phyloP scores from a whole-genome alignment of 768 basidiomycete species.

The Leucocoprinus leucothites region DNA sequence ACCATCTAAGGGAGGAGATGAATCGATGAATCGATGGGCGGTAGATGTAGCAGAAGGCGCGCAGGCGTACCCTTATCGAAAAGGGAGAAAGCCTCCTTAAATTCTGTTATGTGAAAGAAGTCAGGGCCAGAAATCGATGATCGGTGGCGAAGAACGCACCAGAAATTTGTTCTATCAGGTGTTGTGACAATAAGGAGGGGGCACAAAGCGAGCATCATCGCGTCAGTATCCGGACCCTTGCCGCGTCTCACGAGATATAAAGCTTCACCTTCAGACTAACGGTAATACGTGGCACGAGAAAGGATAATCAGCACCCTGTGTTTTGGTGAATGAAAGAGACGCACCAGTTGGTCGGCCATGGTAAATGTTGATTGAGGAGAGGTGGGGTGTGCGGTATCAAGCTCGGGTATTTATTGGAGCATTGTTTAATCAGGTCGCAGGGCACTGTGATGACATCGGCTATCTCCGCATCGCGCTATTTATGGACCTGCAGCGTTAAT shows the following conservation, averaged over 20 bases:
- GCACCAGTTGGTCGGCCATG: slow-evolving; percentile 60
- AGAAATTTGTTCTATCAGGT: slow-evolving; percentile 77
- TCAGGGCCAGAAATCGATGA: slow-evolving; percentile 5
- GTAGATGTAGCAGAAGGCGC: slow-evolving; percentile 8
- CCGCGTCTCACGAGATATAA: slow-evolving; percentile 3
- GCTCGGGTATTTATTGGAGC: slow-evolving; percentile 1
- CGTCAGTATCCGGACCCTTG: neutral
- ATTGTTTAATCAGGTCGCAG: neutral
- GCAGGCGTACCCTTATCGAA: slow-evolving; percentile 85
- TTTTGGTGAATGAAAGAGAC: slow-evolving; percentile 17
- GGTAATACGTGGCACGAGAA: slow-evolving; percentile 8
- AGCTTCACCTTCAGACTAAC: slow-evolving; percentile 55
- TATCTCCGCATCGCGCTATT: slow-evolving; percentile 9
- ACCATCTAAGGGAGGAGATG: slow-evolving; percentile 29
- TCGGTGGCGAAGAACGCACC: slow-evolving; percentile 44
- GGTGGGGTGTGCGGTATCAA: slow-evolving; percentile 4
- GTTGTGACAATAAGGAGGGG: slow-evolving; percentile 1
- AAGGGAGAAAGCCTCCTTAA: slow-evolving; percentile 98
- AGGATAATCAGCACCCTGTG: slow-evolving; percentile 3
- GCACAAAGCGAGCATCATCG: neutral
- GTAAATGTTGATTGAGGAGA: slow-evolving; percentile 12
- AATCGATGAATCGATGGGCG: slow-evolving; percentile 5
- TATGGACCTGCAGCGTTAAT: neutral
- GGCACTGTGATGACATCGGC: slow-evolving; percentile 4
- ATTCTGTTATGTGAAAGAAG: slow-evolving; percentile 49